Evolutionary conservation across 2,329 filamentous ascomycete species (phyloP).

Genomic region (Neofusicoccum cordaticola): DNA sequence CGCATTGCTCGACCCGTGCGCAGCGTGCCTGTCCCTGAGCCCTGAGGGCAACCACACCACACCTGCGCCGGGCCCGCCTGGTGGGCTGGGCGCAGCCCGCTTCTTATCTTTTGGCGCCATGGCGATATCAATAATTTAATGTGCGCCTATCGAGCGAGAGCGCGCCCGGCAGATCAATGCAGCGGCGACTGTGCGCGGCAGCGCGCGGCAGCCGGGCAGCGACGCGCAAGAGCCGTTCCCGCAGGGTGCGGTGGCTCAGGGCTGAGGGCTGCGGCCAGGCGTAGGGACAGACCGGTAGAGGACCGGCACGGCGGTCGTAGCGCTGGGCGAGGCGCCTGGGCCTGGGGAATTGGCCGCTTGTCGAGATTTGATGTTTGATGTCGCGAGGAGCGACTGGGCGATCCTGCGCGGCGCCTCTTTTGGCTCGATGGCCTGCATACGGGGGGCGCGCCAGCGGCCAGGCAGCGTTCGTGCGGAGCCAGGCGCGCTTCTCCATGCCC

Average conservation of each 20-base stretch:
- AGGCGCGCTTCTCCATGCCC: slow-evolving; percentile 9
- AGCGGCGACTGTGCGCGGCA: background rate
- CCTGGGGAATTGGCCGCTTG: background rate
- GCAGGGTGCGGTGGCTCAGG: background rate
- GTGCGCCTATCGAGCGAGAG: slow-evolving; percentile 9
- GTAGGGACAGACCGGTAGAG: background rate
- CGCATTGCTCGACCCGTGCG: background rate
- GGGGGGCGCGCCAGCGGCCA: background rate
- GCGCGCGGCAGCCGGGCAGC: no score
- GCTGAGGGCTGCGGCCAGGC: background rate
- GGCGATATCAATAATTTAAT: slow-evolving; percentile 16
- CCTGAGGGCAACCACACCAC: slow-evolving; percentile 4
- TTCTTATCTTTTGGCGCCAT: slow-evolving; percentile 12
- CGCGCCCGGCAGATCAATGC: slow-evolving; percentile 10
- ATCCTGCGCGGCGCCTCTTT: slow-evolving; percentile 9
- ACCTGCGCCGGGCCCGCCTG: background rate
- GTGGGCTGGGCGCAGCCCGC: background rate
- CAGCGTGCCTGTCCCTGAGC: slow-evolving; percentile 1
- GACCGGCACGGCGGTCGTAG: background rate
- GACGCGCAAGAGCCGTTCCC: background rate
- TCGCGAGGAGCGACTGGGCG: slow-evolving; percentile 14
- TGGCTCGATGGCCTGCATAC: background rate
- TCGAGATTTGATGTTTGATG: slow-evolving; percentile 14
- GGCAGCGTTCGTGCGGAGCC: slow-evolving; percentile 4
- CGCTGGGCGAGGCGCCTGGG: background rate